Evolutionary conservation across 768 basidiomycete species (phyloP), one percentile per base, ranked within the genome.

Genomic region (Mycena latifolia): DNA sequence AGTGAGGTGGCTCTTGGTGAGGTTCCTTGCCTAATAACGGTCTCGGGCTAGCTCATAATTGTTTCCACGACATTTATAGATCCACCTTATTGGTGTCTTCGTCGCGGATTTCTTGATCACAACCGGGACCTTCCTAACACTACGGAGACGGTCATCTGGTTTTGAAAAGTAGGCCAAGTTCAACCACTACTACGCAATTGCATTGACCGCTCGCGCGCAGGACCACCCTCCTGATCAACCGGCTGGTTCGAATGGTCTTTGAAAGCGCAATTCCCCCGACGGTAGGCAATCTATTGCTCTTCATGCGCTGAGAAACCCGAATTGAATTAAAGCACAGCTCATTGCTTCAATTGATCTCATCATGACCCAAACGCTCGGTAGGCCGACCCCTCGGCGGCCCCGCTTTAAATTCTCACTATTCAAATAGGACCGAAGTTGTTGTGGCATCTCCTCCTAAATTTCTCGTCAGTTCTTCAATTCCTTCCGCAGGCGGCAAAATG

Each of bases 51-150:
- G n/a, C n/a, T n/a, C n/a, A n/a, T n/a, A n/a, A n/a, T n/a, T n/a
- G n/a, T n/a, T n/a, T n/a, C n/a, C n/a, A n/a, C n/a, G n/a, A n/a
- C n/a, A n/a, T n/a, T n/a, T n/a, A n/a, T 27, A 66, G 65, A 48
- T 61, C n/a, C 65, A 66, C 25, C 58, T 66, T 22, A 53, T 66
- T 20, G 51, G 59, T 1, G 65, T 61, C 9, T 61, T 51, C 25
- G n/a, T 61, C 2, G 51, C 65, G 14, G 65, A 66, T 27, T 14
- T 55, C 12, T 25, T 61, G 3, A 66, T 55, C 39, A 66, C 65
- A 22, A 18, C 46, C 31, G 58, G 65, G 3, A 66, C 65, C 10
- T 33, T 61, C 12, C 50, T n/a, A 33, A n/a, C 52, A 12, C 28
- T 66, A 25, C 27, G 25, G 25, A 46, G 33, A 22, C 56, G 57